Percentiles rank a stretch among this genome's conserved stretches.
Evolutionary conservation across 495 filamentous ascomycete species (phyloP).

Genomic region (Tetracladium setigerum): DNA sequence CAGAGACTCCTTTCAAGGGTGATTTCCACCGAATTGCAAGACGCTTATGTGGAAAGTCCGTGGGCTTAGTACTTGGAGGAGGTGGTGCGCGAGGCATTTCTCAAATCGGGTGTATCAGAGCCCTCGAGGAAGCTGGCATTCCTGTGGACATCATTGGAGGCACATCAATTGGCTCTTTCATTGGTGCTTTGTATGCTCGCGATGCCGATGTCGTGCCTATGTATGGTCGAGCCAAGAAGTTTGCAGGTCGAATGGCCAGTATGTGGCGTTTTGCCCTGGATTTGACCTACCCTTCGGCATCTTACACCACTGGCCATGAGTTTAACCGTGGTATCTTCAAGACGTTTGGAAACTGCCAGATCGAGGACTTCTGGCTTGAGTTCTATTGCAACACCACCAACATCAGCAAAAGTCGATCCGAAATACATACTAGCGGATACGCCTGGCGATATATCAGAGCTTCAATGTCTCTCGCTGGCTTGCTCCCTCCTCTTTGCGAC

Average conservation of each 20-base stretch:
- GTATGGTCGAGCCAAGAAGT: constrained; percentile 94
- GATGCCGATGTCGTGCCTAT: constrained; percentile 96
- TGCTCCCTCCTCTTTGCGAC: constrained; percentile 90
- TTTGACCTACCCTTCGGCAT: constrained; percentile 87
- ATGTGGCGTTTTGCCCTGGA: constrained; percentile 97
- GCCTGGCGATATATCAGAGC: constrained; percentile 95
- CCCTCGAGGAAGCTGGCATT: constrained; percentile 92
- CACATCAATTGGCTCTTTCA: constrained; percentile 96
- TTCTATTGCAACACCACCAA: constrained; percentile 99
- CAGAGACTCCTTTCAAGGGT: constrained; percentile 88
- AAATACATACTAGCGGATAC: constrained; percentile 91
- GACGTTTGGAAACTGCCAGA: constrained; percentile 90
- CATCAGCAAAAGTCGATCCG: constrained; percentile 79
- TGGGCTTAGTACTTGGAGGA: constrained; percentile 88
- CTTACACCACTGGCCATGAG: constrained; percentile 96
- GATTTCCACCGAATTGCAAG: constrained; percentile 93
- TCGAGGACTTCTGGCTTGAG: constrained; percentile 98
- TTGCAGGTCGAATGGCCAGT: constrained; percentile 91
- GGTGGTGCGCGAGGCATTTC: constrained; percentile 88
- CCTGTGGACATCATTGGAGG: constrained; percentile 95
- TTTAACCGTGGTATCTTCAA: constrained; percentile 99
- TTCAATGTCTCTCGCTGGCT: constrained; percentile 89
- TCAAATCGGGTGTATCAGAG: constrained; percentile 88
- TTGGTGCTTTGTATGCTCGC: constrained; percentile 89
- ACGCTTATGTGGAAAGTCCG: constrained; percentile 85